Evolutionary conservation across 768 basidiomycete species (phyloP).

Genomic region (Mycena epipterygia): DNA sequence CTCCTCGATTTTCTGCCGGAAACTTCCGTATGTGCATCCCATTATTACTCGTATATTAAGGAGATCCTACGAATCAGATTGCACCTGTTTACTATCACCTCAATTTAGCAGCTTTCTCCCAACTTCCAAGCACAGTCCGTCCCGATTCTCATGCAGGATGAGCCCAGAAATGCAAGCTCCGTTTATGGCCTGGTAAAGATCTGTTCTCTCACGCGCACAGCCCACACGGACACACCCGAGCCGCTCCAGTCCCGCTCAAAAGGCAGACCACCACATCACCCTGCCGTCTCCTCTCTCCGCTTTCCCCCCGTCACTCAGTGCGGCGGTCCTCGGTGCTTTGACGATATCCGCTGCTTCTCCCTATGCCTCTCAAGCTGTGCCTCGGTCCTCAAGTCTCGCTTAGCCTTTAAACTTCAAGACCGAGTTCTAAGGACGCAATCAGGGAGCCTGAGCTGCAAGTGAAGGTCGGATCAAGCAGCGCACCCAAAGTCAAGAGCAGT

Average conservation of each 20-base stretch:
- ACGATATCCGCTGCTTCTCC: not conserved
- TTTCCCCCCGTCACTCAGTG: constrained; percentile 4
- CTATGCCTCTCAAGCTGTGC: not conserved
- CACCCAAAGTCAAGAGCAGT: not conserved
- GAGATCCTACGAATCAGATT: not conserved
- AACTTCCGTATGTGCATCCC: not conserved
- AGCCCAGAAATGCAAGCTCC: constrained; percentile 8
- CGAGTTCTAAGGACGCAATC: too few relatives aligned
- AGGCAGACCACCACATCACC: constrained; percentile 4
- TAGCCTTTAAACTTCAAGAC: too few relatives aligned
- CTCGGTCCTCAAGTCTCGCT: too few relatives aligned
- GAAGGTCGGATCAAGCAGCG: not conserved
- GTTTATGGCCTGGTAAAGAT: constrained; percentile 4
- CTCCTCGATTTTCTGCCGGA: not conserved
- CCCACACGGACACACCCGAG: constrained; percentile 6
- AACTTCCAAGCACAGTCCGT: constrained; percentile 4
- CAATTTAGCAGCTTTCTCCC: constrained; percentile 6
- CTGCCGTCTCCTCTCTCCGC: constrained; percentile 2
- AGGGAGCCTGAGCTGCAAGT: not conserved
- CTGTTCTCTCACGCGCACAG: constrained; percentile 1
- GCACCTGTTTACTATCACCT: not conserved
- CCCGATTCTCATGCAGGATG: constrained; percentile 3
- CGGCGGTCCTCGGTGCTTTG: constrained; percentile 1
- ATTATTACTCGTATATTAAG: not conserved
- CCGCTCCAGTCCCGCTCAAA: not conserved